Conservation (phyloP, 1,139 yeast genomes). For the Kurtzmaniella quercitrusa region DNA sequence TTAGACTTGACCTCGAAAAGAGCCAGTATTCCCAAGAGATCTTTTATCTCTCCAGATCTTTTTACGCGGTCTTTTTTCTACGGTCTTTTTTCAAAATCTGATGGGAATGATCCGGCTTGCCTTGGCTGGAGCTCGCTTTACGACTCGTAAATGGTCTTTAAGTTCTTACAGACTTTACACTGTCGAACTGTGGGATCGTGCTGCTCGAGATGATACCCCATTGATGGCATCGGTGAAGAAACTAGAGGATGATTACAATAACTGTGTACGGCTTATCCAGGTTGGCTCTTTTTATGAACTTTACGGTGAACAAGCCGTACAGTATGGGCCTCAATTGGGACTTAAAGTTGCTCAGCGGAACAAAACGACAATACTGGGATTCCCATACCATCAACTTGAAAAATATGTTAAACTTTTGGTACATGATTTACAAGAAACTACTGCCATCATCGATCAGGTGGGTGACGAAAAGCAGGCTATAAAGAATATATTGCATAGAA, state of each 20-base stretch:
- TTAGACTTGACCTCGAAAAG: too few relatives aligned
- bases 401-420: conserved; percentile 73
- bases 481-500: conserved; percentile 50
- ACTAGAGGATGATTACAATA: conserved; percentile 42
- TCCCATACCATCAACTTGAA: conserved; percentile 69
- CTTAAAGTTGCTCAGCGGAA: conserved; percentile 42
- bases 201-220: conserved; percentile 35
- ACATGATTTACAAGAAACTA: conserved; percentile 62
- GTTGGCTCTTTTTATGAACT: conserved; percentile 88
- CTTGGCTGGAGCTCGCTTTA: background rate
- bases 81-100: too few relatives aligned
- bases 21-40: too few relatives aligned
- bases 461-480: conserved; percentile 21
- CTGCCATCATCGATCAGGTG: conserved; percentile 76
- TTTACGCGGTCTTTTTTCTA: too few relatives aligned
- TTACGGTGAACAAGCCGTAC: conserved; percentile 82
- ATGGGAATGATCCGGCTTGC: background rate
- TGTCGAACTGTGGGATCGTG: conserved; percentile 35
- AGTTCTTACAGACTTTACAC: background rate
- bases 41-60: too few relatives aligned
- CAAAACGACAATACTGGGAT: conserved; percentile 76
- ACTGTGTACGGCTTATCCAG: conserved; percentile 77
- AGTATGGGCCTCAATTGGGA: conserved; percentile 67
- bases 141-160: background rate
- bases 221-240: conserved; percentile 32